A percentile compares a stretch with the other conserved stretches of the same genome.
phyloP scores from a whole-genome alignment of 2,329 filamentous ascomycete genomes.

The Ophiostoma novo-ulmi region DNA sequence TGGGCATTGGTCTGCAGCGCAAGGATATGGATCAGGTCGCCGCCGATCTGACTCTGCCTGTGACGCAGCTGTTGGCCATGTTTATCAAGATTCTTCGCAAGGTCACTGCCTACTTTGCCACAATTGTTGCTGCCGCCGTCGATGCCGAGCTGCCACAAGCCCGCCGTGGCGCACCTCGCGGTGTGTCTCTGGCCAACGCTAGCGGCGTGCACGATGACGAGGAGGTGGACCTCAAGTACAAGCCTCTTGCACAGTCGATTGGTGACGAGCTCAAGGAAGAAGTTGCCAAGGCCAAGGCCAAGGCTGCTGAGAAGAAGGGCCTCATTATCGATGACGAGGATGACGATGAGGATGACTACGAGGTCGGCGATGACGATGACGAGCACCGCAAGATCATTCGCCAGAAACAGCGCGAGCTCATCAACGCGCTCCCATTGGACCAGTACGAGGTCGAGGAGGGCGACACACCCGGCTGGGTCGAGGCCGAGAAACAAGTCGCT shows the following conservation, averaged over 20 bases:
- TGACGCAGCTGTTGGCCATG: conserved; percentile 84
- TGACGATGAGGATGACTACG: conserved; percentile 57
- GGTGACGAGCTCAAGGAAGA: conserved; percentile 67
- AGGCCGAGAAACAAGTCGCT: conserved; percentile 70
- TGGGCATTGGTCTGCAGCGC: conserved; percentile 86
- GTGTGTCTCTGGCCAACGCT: conserved; percentile 55
- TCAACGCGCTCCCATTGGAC: conserved; percentile 84
- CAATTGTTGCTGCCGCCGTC: conserved; percentile 68
- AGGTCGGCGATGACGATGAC: conserved; percentile 69
- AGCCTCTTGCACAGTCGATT: conserved; percentile 64
- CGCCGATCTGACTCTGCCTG: conserved; percentile 67
- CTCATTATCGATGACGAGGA: conserved; percentile 45
- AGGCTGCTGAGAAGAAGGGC: background rate
- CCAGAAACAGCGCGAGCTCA: conserved; percentile 70
- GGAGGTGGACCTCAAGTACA: conserved; percentile 59
- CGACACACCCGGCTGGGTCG: conserved; percentile 57
- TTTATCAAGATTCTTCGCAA: conserved; percentile 96
- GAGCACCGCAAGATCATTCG: conserved; percentile 66
- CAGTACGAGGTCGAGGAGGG: conserved; percentile 65
- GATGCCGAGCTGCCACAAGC: conserved; percentile 58
- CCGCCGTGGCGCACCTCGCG: conserved; percentile 44
- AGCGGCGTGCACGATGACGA: conserved; percentile 66
- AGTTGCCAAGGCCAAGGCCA: conserved; percentile 12
- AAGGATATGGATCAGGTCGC: conserved; percentile 80
- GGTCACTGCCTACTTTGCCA: conserved; percentile 70